phyloP scores from a whole-genome alignment of 495 filamentous ascomycete species.

The Hyaloscypha variabilis region DNA sequence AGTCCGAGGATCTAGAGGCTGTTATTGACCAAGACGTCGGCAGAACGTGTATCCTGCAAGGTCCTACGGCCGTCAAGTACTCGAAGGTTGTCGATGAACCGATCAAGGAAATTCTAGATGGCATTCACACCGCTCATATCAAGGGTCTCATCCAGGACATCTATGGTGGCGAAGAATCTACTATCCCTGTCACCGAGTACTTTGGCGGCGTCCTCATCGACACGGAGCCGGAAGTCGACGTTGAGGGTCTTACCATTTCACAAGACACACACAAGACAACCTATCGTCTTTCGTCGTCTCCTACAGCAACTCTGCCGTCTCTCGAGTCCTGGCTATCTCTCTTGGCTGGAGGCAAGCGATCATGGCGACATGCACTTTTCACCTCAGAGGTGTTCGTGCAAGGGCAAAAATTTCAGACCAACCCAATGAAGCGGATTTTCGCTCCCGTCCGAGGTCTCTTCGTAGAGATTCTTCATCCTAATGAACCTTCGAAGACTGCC shows the following conservation, averaged over 20 bases:
- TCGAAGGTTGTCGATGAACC: constrained; percentile 88
- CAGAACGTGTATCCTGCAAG: constrained; percentile 92
- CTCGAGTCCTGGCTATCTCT: constrained; percentile 82
- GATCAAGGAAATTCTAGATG: constrained; percentile 88
- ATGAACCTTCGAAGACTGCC: constrained; percentile 75
- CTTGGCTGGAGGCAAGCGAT: constrained; percentile 80
- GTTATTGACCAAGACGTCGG: constrained; percentile 96
- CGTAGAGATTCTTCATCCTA: constrained; percentile 82
- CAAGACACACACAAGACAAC: constrained; percentile 73
- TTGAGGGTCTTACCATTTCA: constrained; percentile 80
- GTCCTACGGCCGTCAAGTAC: constrained; percentile 91
- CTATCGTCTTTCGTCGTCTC: constrained; percentile 76
- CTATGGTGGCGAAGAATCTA: constrained; percentile 70
- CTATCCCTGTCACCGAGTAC: constrained; percentile 88
- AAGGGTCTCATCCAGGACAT: constrained; percentile 73
- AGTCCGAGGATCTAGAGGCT: constrained; percentile 94
- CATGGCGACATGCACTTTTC: constrained; percentile 97
- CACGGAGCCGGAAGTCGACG: constrained; percentile 60
- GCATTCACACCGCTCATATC: constrained; percentile 88
- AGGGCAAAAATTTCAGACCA: constrained; percentile 94
- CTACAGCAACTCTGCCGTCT: constrained; percentile 71
- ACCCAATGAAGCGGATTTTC: constrained; percentile 90
- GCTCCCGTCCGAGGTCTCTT: constrained; percentile 82
- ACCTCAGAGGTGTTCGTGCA: constrained; percentile 93
- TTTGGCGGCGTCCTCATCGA: constrained; percentile 83